phyloP scores from a whole-genome alignment of 805 yeast species.

The Saccharomycodes ludwigii region DNA sequence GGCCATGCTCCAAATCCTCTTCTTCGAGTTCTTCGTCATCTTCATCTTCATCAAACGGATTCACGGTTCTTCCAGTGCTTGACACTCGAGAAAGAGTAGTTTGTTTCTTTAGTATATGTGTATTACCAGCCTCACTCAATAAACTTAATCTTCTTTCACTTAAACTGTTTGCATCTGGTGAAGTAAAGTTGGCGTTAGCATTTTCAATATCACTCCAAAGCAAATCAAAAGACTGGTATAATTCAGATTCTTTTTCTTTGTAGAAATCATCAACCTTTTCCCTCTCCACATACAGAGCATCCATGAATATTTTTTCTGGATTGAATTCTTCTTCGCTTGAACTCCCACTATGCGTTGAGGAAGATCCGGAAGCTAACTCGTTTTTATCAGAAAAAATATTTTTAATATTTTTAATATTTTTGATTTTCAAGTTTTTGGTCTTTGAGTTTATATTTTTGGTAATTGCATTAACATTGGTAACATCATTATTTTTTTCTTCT shows the following conservation, averaged over 20 bases:
- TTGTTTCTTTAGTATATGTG: neutral
- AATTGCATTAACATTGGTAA: constrained; percentile 1
- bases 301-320: constrained; percentile 32
- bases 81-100: neutral
- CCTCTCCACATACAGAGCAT: constrained; percentile 35
- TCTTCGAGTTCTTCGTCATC: constrained; percentile 28
- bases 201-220: constrained; percentile 36
- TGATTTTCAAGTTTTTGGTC: neutral
- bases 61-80: neutral
- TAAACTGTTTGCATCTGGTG: constrained; percentile 3
- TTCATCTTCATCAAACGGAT: constrained; percentile 21
- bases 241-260: constrained; percentile 31
- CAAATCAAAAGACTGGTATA: constrained; percentile 32
- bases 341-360: neutral
- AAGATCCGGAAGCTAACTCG: neutral
- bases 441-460: neutral
- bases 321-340: constrained; percentile 9
- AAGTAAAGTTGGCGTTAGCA: constrained; percentile 10
- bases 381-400: neutral
- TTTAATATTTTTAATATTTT: neutral
- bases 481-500: neutral
- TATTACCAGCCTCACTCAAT: constrained; percentile 8
- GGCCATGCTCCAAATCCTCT: constrained; percentile 24
- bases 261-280: constrained; percentile 42
- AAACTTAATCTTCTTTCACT: constrained; percentile 2